Conservation (phyloP, 371 early-diverging fungal species). For the Basidiobolus meristosporus region DNA sequence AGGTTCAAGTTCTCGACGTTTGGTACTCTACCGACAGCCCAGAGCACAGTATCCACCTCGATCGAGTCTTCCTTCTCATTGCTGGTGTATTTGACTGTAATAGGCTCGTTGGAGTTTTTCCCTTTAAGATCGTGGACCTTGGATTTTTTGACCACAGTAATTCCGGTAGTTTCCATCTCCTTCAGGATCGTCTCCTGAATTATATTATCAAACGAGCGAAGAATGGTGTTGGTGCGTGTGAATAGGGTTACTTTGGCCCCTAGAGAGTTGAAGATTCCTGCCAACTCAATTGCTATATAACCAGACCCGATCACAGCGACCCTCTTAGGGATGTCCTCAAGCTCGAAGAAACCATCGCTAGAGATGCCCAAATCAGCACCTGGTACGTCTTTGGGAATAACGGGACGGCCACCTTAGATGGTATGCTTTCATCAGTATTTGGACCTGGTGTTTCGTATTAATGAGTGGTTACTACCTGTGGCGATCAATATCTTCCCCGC, state of each 20-base stretch:
- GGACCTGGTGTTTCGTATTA: not conserved
- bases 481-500: slow-evolving; percentile 81
- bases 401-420: slow-evolving; percentile 39
- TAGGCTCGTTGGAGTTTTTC: slow-evolving; percentile 10
- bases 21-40: slow-evolving; percentile 81
- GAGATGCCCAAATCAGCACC: slow-evolving; percentile 79
- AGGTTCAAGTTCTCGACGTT: slow-evolving; percentile 48
- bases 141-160: slow-evolving; percentile 50
- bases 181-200: slow-evolving; percentile 66
- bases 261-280: slow-evolving; percentile 79
- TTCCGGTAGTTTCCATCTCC: slow-evolving; percentile 49
- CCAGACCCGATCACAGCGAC: slow-evolving; percentile 79
- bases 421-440: not conserved
- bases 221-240: slow-evolving; percentile 66
- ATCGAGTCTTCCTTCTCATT: slow-evolving; percentile 11
- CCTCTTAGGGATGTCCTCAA: slow-evolving; percentile 77
- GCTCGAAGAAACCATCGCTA: slow-evolving; percentile 92
- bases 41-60: slow-evolving; percentile 50
- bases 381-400: slow-evolving; percentile 41
- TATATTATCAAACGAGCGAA: slow-evolving; percentile 80
- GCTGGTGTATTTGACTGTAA: slow-evolving; percentile 19
- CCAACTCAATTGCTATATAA: slow-evolving; percentile 86
- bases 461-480: slow-evolving; percentile 24
- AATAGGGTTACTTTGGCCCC: slow-evolving; percentile 67
- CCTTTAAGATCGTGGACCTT: slow-evolving; percentile 19